These are phyloP conservation scores for Epichloe gansuensis DNA, from an alignment of 2,329 filamentous ascomycete species.

Conservation along the genomic window DNA sequence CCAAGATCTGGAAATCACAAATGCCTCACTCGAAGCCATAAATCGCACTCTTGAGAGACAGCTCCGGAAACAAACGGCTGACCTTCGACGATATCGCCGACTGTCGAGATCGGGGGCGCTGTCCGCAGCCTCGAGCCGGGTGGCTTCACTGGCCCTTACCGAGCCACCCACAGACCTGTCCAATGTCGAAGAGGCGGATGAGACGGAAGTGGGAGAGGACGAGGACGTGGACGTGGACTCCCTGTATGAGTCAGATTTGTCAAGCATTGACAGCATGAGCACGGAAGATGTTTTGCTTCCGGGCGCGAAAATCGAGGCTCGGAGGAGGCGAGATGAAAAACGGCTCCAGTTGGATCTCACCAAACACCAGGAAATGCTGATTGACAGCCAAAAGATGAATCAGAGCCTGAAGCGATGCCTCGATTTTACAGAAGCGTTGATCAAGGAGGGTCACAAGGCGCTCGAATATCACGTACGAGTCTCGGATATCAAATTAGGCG, in stretches of 20 bases:
- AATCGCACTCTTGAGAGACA: slow-evolving; percentile 87
- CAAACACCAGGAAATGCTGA: slow-evolving; percentile 77
- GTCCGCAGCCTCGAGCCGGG: slow-evolving; percentile 37
- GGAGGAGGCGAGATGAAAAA: slow-evolving; percentile 66
- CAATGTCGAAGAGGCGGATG: slow-evolving; percentile 33
- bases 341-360: slow-evolving; percentile 73
- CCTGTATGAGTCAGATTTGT: slow-evolving; percentile 39
- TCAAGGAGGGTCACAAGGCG: slow-evolving; percentile 77
- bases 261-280: slow-evolving; percentile 24
- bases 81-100: slow-evolving; percentile 75
- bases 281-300: slow-evolving; percentile 26
- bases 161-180: slow-evolving; percentile 33
- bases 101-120: slow-evolving; percentile 70
- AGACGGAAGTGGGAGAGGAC: slow-evolving; percentile 24
- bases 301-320: slow-evolving; percentile 20
- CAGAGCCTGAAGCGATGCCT: slow-evolving; percentile 84
- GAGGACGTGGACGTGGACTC: slow-evolving; percentile 29
- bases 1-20: slow-evolving; percentile 90
- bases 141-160: slow-evolving; percentile 30
- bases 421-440: slow-evolving; percentile 79
- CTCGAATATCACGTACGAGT: slow-evolving; percentile 69
- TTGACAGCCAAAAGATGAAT: slow-evolving; percentile 91
- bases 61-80: slow-evolving; percentile 78
- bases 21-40: slow-evolving; percentile 87
- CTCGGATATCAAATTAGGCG: slow-evolving; percentile 70